phyloP scores from a whole-genome alignment of 23 red algal species.

The Gracilaria domingensis region DNA sequence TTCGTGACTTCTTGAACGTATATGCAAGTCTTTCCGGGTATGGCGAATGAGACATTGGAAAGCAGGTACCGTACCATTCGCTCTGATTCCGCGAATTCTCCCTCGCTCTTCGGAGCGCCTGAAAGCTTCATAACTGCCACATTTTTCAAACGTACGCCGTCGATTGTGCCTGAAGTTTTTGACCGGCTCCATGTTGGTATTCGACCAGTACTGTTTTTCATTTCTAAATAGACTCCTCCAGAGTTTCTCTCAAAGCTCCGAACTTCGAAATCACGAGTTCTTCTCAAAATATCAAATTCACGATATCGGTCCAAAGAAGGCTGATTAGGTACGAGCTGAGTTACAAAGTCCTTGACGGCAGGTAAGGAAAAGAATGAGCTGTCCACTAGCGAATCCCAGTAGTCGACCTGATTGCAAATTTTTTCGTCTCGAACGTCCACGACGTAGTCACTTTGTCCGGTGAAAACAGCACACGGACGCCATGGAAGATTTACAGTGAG shows the following conservation, averaged over 20 bases:
- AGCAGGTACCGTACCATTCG: conserved; percentile 5
- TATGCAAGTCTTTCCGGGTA: conserved; percentile 9
- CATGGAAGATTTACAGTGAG: conserved; percentile 74
- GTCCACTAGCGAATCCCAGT: conserved; percentile 79
- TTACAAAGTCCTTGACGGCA: conserved; percentile 43
- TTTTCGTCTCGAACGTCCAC: conserved; percentile 37
- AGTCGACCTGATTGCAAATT: conserved; percentile 66
- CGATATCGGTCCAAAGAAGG: neutral
- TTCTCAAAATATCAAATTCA: conserved; percentile 29
- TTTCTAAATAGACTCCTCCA: neutral
- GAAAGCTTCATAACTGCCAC: conserved; percentile 8
- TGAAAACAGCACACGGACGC: conserved; percentile 75
- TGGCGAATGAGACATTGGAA: neutral
- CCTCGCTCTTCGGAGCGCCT: neutral
- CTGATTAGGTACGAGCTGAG: conserved; percentile 18
- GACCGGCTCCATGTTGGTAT: neutral
- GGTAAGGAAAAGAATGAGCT: conserved; percentile 42
- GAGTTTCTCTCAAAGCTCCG: neutral
- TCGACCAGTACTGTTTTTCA: neutral
- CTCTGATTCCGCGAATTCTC: neutral
- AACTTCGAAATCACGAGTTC: conserved; percentile 31
- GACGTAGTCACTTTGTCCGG: conserved; percentile 72
- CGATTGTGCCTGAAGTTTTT: neutral
- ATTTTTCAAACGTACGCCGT: neutral
- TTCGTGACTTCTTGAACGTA: conserved; percentile 4